Conservation (phyloP, 768 basidiomycete species). For the Lactifluus piperatus region DNA sequence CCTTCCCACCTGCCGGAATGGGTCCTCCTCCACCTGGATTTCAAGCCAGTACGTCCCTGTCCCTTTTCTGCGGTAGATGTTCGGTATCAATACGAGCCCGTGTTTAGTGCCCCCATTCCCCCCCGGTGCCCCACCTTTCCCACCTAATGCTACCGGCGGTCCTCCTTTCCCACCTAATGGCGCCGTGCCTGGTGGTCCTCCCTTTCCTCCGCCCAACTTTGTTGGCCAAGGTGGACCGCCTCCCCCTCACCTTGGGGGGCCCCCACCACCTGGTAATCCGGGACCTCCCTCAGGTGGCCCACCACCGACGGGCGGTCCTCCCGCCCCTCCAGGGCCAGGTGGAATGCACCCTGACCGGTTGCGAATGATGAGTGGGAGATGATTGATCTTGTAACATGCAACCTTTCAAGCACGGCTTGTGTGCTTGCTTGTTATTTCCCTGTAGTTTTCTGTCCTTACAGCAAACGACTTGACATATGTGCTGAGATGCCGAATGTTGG, state of each 20-base stretch:
- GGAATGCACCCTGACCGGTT: conserved; percentile 80
- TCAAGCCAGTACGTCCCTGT: conserved; percentile 36
- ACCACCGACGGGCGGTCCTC: not conserved
- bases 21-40: conserved; percentile 35
- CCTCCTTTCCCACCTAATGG: conserved; percentile 34
- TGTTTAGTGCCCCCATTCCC: conserved; percentile 39
- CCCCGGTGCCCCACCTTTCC: conserved; percentile 33
- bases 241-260: conserved; percentile 10
- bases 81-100: not conserved
- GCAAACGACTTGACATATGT: not conserved
- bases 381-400: not conserved
- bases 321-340: conserved; percentile 36
- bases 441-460: not conserved
- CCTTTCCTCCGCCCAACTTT: conserved; percentile 26
- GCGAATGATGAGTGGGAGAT: conserved; percentile 54
- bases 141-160: conserved; percentile 29
- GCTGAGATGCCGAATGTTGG: not conserved
- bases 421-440: not conserved
- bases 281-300: conserved; percentile 7
- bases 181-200: not conserved
- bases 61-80: not conserved
- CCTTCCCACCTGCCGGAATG: conserved; percentile 59
- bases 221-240: conserved; percentile 24
- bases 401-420: not conserved
- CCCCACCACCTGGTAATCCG: conserved; percentile 18